Evolutionary conservation across 176 grass and related monocot species (phyloP).

Genomic region (Bothriochloa decipiens): DNA sequence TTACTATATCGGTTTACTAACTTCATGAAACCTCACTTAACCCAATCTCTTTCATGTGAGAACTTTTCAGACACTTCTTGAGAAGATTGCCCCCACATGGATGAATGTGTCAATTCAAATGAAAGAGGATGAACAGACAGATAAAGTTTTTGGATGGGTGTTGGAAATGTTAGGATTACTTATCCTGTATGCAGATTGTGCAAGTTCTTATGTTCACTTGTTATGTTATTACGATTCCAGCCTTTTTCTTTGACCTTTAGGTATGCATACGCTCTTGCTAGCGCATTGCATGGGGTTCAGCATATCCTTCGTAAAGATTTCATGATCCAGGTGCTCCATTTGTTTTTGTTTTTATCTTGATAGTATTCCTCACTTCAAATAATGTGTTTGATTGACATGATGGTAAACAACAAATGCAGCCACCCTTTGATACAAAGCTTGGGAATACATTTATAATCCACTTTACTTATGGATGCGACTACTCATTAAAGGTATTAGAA

Average conservation of each 20-base stretch:
- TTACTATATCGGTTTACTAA: conserved; percentile 23
- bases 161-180: conserved; percentile 82
- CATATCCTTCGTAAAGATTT: conserved; percentile 95
- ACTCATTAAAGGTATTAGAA: conserved; percentile 76
- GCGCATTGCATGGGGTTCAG: conserved; percentile 93
- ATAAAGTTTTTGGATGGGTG: conserved; percentile 92
- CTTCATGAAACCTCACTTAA: conserved; percentile 20
- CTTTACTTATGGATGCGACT: conserved; percentile 90
- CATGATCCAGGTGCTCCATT: conserved; percentile 84
- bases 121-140: conserved; percentile 91
- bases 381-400: conserved; percentile 29
- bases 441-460: conserved; percentile 76
- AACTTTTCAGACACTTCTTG: conserved; percentile 47
- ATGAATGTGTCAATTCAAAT: conserved; percentile 94
- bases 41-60: conserved; percentile 13
- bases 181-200: conserved; percentile 34
- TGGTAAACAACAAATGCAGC: conserved; percentile 37
- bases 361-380: neutral
- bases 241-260: conserved; percentile 47
- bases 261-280: conserved; percentile 98
- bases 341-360: neutral
- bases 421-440: conserved; percentile 58
- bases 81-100: conserved; percentile 98
- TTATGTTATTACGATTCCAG: conserved; percentile 22
- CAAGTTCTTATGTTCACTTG: conserved; percentile 31